A percentile compares a stretch with the other conserved stretches of the same genome.
phyloP scores from a whole-genome alignment of 2,329 filamentous ascomycete genomes.

The Aspergillus luchuensis region DNA sequence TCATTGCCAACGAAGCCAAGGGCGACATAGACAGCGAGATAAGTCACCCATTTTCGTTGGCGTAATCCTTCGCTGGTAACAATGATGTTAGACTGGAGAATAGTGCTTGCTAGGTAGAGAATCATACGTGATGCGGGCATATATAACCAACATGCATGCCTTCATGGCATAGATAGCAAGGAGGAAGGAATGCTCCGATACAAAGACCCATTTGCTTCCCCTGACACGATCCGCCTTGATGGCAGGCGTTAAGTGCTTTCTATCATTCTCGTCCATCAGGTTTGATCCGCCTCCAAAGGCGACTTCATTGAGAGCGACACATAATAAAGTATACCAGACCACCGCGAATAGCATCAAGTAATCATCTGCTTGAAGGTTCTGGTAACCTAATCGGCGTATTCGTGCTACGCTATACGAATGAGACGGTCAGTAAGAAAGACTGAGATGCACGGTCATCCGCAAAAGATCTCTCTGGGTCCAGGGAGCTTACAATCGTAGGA shows the following conservation, averaged over 20 bases:
- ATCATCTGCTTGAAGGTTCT: slow-evolving; percentile 58
- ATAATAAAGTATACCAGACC: slow-evolving; percentile 59
- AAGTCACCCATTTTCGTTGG: slow-evolving; percentile 41
- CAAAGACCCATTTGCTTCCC: slow-evolving; percentile 65
- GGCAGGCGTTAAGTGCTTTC: slow-evolving; percentile 48
- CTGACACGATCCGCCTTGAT: slow-evolving; percentile 47
- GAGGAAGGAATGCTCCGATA: slow-evolving; percentile 64
- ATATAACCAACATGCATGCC: slow-evolving; percentile 56
- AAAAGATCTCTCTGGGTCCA: slow-evolving; percentile 7
- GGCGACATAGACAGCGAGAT: slow-evolving; percentile 46
- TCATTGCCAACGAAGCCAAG: slow-evolving; percentile 53
- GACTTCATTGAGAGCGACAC: slow-evolving; percentile 57
- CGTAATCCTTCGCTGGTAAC: slow-evolving; percentile 32
- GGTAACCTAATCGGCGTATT: slow-evolving; percentile 48
- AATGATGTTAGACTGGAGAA: not conserved
- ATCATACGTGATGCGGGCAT: slow-evolving; percentile 52
- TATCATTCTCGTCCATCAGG: slow-evolving; percentile 56
- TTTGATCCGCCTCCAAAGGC: slow-evolving; percentile 60
- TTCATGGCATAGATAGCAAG: slow-evolving; percentile 57
- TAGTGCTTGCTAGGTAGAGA: not conserved
- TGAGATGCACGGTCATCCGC: not conserved
- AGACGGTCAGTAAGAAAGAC: slow-evolving; percentile 4
- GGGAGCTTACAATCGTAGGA: slow-evolving; percentile 45
- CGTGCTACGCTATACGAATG: slow-evolving; percentile 38
- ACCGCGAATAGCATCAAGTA: slow-evolving; percentile 58